These are phyloP conservation scores for Rhododendron ovatum DNA, from an alignment of 148 eudicot species.

Conservation along the genomic window DNA sequence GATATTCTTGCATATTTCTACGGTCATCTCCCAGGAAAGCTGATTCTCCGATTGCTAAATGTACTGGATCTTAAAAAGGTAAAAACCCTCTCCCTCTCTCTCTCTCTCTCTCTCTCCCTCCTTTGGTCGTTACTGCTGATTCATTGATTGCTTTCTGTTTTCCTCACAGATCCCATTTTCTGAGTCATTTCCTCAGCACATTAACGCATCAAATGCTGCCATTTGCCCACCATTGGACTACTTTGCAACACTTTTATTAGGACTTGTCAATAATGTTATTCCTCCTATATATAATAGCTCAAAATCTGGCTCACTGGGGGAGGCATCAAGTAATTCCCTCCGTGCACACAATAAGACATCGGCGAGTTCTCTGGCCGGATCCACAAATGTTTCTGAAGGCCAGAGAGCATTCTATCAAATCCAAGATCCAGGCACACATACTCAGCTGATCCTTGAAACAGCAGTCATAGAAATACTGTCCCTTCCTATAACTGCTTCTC, in stretches of 20 bases:
- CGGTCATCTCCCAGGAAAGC: slow-evolving; percentile 87
- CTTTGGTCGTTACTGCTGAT: neutral
- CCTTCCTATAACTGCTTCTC: slow-evolving; percentile 82
- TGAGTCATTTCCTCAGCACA: slow-evolving; percentile 82
- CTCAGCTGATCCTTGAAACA: slow-evolving; percentile 93
- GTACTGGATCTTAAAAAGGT: slow-evolving; percentile 87
- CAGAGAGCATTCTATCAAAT: slow-evolving; percentile 90
- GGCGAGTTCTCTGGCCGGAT: slow-evolving; percentile 48
- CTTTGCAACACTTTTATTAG: slow-evolving; percentile 74
- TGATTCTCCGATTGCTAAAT: slow-evolving; percentile 72
- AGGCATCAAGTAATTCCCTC: slow-evolving; percentile 34
- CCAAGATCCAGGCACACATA: slow-evolving; percentile 94
- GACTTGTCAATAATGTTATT: slow-evolving; percentile 79
- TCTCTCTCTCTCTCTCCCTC: neutral
- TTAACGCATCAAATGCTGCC: slow-evolving; percentile 59
- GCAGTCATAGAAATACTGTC: slow-evolving; percentile 92
- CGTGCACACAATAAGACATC: slow-evolving; percentile 54
- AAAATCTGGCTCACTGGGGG: slow-evolving; percentile 48
- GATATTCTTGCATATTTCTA: slow-evolving; percentile 96
- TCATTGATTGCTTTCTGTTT: slow-evolving; percentile 6
- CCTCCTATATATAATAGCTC: slow-evolving; percentile 70
- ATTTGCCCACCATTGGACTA: slow-evolving; percentile 85
- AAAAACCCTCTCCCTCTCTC: neutral
- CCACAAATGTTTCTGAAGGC: slow-evolving; percentile 49
- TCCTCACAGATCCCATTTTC: slow-evolving; percentile 84